Percentiles rank a stretch among this genome's conserved stretches.
These are phyloP conservation scores for Polychaeton citri DNA, from an alignment of 2,329 filamentous ascomycete species.

Conservation along the genomic window DNA sequence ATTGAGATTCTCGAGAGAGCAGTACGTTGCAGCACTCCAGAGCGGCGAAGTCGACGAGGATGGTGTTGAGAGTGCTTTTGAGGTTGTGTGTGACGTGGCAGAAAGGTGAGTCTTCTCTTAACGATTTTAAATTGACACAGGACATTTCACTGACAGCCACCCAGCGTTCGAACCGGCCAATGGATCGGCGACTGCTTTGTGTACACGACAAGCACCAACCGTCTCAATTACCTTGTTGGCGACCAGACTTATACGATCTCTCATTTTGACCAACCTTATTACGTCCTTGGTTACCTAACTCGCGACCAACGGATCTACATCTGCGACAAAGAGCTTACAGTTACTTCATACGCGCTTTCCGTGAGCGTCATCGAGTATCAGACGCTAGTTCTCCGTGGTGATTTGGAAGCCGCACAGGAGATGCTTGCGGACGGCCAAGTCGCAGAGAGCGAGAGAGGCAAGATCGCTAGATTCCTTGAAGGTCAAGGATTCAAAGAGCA, in stretches of 20 bases:
- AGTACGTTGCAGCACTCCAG: conserved; percentile 72
- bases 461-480: conserved; percentile 93
- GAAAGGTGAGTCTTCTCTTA: conserved; percentile 49
- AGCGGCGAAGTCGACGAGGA: conserved; percentile 73
- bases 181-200: conserved; percentile 99
- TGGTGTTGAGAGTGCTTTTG: conserved; percentile 89
- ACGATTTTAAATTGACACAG: conserved; percentile 11
- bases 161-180: conserved; percentile 76
- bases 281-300: conserved; percentile 87
- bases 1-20: conserved; percentile 77
- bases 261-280: conserved; percentile 92
- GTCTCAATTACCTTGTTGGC: conserved; percentile 92
- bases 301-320: conserved; percentile 92
- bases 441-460: conserved; percentile 88
- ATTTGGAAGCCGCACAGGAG: conserved; percentile 82
- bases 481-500: conserved; percentile 95
- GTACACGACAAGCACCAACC: conserved; percentile 94
- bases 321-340: conserved; percentile 85
- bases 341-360: conserved; percentile 82
- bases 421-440: conserved; percentile 57
- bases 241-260: conserved; percentile 97
- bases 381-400: conserved; percentile 82
- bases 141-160: too few relatives aligned
- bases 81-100: conserved; percentile 89
- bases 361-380: conserved; percentile 93